Evolutionary conservation across 2,329 filamentous ascomycete genomes (phyloP).

Genomic region (Botrytis hyacinthi): DNA sequence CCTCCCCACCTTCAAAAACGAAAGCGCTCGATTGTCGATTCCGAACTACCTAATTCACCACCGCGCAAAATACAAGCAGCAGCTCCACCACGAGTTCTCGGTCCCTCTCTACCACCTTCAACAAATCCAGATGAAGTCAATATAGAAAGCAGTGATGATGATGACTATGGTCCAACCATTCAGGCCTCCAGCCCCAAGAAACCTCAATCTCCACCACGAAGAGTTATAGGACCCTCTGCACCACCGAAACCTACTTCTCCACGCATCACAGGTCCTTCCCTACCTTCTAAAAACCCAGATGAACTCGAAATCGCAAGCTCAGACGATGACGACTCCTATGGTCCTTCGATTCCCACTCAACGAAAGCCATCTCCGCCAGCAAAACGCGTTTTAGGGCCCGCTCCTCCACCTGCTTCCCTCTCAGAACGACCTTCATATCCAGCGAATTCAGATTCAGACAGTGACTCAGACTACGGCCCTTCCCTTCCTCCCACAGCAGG

Average conservation of each 20-base stretch:
- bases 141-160: conserved; percentile 45
- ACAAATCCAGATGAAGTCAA: conserved; percentile 47
- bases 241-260: conserved; percentile 39
- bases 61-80: conserved; percentile 46
- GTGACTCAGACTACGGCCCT: conserved; percentile 56
- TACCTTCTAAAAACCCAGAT: conserved; percentile 40
- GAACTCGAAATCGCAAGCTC: conserved; percentile 47
- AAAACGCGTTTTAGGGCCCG: conserved; percentile 40
- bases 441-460: conserved; percentile 39
- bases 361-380: conserved; percentile 14
- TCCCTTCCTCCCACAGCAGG: conserved; percentile 50
- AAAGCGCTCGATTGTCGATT: conserved; percentile 53
- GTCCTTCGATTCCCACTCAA: neutral
- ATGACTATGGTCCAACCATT: conserved; percentile 25
- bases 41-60: conserved; percentile 42
- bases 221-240: conserved; percentile 28
- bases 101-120: conserved; percentile 39
- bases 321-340: conserved; percentile 26
- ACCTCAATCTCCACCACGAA: conserved; percentile 4
- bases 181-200: conserved; percentile 24
- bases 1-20: conserved; percentile 66
- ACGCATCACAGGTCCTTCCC: conserved; percentile 30
- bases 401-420: conserved; percentile 45
- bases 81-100: conserved; percentile 29
- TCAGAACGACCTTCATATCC: conserved; percentile 41